Evolutionary conservation across 2,329 filamentous ascomycete genomes (phyloP).

Genomic region (Ceratocystis albifundus): DNA sequence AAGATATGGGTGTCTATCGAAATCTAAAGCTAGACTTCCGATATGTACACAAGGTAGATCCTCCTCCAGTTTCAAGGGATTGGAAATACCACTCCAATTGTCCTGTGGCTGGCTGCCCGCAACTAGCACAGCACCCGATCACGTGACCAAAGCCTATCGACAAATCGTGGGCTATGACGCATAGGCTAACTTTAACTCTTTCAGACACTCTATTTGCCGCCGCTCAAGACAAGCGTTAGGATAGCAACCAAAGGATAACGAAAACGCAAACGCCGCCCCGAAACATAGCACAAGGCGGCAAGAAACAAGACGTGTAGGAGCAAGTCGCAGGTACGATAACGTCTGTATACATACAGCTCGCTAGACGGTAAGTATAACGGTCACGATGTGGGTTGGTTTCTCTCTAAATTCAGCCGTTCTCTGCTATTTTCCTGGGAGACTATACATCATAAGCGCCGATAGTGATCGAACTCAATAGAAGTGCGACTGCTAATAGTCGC

Average conservation of each 20-base stretch:
- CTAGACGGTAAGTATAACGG: neutral
- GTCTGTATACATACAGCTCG: neutral
- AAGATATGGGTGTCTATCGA: too few relatives aligned
- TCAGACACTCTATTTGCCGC: neutral
- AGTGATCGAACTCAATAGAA: neutral
- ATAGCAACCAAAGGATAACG: neutral
- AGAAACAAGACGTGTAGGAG: neutral
- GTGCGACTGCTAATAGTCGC: conserved; percentile 4
- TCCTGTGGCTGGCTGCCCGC: neutral
- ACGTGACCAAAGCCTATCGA: conserved; percentile 3
- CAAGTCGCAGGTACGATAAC: neutral
- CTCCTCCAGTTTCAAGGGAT: neutral
- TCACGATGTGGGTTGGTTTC: neutral
- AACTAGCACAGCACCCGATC: neutral
- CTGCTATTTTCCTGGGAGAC: too few relatives aligned
- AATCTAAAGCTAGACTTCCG: too few relatives aligned
- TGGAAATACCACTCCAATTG: neutral
- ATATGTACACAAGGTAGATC: too few relatives aligned
- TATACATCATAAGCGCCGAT: conserved; percentile 12
- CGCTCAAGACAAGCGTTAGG: neutral
- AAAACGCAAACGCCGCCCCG: neutral
- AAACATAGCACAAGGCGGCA: neutral
- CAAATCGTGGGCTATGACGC: conserved; percentile 17
- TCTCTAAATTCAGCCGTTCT: too few relatives aligned
- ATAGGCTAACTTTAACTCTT: neutral